Evolutionary conservation across 1,284 basidiomycete species (phyloP).

Genomic region (Puccinia triticina): DNA sequence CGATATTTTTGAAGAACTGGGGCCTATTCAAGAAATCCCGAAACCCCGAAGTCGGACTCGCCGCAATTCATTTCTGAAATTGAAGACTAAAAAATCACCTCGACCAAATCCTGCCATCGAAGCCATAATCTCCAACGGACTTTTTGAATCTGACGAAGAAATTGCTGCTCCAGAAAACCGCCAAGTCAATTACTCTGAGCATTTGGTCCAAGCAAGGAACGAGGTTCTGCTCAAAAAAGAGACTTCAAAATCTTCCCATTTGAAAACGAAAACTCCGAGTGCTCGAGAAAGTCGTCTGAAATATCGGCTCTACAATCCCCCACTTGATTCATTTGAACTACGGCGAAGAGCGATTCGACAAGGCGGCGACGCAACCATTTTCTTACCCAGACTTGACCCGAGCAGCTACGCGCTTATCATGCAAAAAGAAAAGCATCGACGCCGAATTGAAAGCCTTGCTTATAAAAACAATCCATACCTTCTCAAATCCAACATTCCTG

Average conservation of each 20-base stretch:
- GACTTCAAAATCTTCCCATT: neutral
- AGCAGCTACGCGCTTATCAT: constrained; percentile 9
- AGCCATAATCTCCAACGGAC: neutral
- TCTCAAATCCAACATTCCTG: neutral
- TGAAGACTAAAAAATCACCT: constrained; percentile 11
- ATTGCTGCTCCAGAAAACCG: neutral
- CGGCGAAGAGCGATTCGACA: neutral
- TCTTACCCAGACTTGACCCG: neutral
- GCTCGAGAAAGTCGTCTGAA: constrained; percentile 20
- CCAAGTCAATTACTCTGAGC: neutral
- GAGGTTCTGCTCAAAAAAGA: constrained; percentile 2
- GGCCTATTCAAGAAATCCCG: neutral
- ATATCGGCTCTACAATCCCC: neutral
- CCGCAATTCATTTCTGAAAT: constrained; percentile 2
- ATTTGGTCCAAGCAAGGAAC: neutral
- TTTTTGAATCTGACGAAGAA: neutral
- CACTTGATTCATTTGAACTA: neutral
- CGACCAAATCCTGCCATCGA: neutral
- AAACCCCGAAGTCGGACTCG: constrained; percentile 2
- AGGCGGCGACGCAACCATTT: constrained; percentile 2
- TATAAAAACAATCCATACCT: constrained; percentile 6
- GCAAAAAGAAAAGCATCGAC: constrained; percentile 11
- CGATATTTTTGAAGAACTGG: constrained; percentile 18
- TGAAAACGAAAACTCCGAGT: neutral
- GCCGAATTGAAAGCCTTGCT: constrained; percentile 1